phyloP scores from a whole-genome alignment of 129 eudicot species.

The Dittrichia graveolens region DNA sequence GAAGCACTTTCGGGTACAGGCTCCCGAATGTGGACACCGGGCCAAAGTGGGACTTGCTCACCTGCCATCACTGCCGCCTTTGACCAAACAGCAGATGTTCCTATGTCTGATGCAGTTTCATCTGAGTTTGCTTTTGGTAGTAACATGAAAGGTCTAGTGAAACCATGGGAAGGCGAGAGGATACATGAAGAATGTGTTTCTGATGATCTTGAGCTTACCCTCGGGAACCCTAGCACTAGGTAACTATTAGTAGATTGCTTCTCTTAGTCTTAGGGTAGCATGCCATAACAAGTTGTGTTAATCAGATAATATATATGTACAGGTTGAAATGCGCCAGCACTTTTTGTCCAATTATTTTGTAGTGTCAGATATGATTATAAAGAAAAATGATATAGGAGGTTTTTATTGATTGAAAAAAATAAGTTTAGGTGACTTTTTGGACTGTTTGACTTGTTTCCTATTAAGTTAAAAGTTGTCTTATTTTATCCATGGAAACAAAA shows the following conservation, averaged over 20 bases:
- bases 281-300: neutral
- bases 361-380: neutral
- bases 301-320: neutral
- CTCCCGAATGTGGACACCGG: slow-evolving; percentile 95
- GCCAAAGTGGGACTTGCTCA: slow-evolving; percentile 95
- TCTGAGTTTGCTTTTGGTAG: slow-evolving; percentile 96
- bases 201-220: slow-evolving; percentile 96
- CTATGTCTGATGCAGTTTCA: slow-evolving; percentile 79
- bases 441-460: neutral
- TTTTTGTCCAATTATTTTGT: neutral
- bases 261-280: neutral
- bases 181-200: slow-evolving; percentile 93
- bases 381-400: neutral
- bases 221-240: slow-evolving; percentile 90
- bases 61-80: slow-evolving; percentile 68
- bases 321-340: neutral
- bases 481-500: neutral
- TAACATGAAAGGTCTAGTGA: slow-evolving; percentile 50
- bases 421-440: neutral
- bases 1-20: slow-evolving; percentile 45
- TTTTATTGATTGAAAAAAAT: neutral
- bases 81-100: slow-evolving; percentile 83
- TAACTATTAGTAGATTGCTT: neutral
- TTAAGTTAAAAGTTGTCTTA: neutral
- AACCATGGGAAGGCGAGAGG: slow-evolving; percentile 98